Percentiles rank a stretch among this genome's conserved stretches.
Evolutionary conservation across 116 monocot species (phyloP).

Genomic region (Trichopus zeylanicus): DNA sequence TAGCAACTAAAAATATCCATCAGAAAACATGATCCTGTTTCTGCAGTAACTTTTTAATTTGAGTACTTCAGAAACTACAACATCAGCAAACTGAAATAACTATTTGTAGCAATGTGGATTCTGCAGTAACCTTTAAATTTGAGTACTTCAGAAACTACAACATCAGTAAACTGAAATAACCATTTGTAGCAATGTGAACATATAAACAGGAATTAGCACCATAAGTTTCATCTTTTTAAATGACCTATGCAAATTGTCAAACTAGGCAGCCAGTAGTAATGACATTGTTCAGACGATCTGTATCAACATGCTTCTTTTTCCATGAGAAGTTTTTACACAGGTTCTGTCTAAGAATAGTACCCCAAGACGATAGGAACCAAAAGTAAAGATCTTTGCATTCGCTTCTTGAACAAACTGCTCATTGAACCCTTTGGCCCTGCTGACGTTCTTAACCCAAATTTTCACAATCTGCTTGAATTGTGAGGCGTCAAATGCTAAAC

Average conservation of each 20-base stretch:
- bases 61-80: no score
- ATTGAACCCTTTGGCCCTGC: constrained; percentile 73
- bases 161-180: no score
- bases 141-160: no score
- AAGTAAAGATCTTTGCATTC: constrained; percentile 96
- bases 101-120: no score
- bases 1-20: no score
- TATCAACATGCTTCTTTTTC: not conserved
- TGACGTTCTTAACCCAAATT: constrained; percentile 77
- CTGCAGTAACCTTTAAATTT: no score
- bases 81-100: no score
- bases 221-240: not conserved
- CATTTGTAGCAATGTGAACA: no score
- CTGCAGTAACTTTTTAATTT: no score
- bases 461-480: constrained; percentile 61
- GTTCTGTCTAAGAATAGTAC: constrained; percentile 28
- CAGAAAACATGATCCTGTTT: not conserved
- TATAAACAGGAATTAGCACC: no score
- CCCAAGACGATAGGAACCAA: constrained; percentile 89
- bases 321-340: not conserved
- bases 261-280: not conserved
- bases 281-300: not conserved
- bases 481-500: not conserved
- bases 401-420: constrained; percentile 94
- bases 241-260: not conserved